Conservation (phyloP, 2,329 filamentous ascomycete genomes). For the Epichloe aotearoae region DNA sequence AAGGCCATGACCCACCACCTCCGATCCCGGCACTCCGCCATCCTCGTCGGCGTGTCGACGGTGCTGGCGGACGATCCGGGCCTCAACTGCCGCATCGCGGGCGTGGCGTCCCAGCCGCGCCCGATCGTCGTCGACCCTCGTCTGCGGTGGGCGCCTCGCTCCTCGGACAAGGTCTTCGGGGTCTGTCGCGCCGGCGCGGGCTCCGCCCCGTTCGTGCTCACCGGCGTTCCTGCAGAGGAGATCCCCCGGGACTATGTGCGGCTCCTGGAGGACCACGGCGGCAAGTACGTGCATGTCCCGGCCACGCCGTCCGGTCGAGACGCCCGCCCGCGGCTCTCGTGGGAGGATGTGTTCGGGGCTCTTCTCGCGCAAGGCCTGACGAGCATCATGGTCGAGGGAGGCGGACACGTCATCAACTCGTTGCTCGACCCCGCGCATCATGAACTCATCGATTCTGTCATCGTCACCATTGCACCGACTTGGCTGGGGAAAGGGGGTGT, state of each 20-base stretch:
- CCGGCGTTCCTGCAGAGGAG: constrained; percentile 28
- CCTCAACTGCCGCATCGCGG: constrained; percentile 65
- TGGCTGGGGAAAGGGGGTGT: constrained; percentile 83
- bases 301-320: constrained; percentile 20
- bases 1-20: constrained; percentile 93
- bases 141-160: constrained; percentile 54
- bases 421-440: constrained; percentile 52
- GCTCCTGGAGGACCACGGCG: constrained; percentile 36
- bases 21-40: constrained; percentile 68
- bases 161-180: constrained; percentile 50
- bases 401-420: constrained; percentile 68
- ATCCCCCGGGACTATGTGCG: constrained; percentile 27
- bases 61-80: constrained; percentile 74
- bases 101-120: constrained; percentile 54
- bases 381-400: constrained; percentile 89
- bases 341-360: constrained; percentile 48
- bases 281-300: constrained; percentile 34
- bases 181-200: constrained; percentile 53
- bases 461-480: constrained; percentile 79
- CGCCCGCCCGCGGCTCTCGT: constrained; percentile 38
- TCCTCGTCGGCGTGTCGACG: constrained; percentile 74
- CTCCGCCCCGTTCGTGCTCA: constrained; percentile 60
- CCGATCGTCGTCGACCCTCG: constrained; percentile 73
- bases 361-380: constrained; percentile 47
- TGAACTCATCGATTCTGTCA: constrained; percentile 58